Evolutionary conservation across 139 green algal genomes (phyloP), one percentile per base, ranked within the genome.

Genomic region (Spirogloea muscicola): DNA sequence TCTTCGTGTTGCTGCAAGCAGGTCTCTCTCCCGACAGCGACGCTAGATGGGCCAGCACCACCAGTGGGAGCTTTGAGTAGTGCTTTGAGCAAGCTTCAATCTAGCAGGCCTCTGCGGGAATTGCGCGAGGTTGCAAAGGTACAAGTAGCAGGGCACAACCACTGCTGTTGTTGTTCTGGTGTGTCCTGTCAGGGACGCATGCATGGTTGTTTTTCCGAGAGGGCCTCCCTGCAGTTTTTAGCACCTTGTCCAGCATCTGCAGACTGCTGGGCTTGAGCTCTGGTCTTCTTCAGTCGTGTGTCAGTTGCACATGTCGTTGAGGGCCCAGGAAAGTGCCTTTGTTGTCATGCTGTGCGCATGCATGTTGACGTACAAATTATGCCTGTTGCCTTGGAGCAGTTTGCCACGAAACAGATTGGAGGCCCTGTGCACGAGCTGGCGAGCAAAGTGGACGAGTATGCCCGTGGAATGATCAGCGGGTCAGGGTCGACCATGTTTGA

Each of bases 371-470:
- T 10, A 51, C 16, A 25, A 51, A 16, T 51, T 10, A 16, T 25
- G 10, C 13, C 10, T 51, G 43, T 51, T 51, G 43, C 43, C 34
- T 70, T 10, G 21, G 9, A 61, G 9, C 61, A 79, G 86, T 91
- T 88, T 13, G 83, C 97, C 29, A 97, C 91, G n/a, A 98, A 97
- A 87, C 90, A 96, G 78, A 87, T 99, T 76, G 93, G 93, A 0
- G 86, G 89, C 39, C 84, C 88, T 29, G 87, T 96, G 48, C 85
- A 90, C 68, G 90, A 95, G 70, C 87, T 94, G 1, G 97, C 93
- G 29, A 87, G 90, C 29, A 98, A 99, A 86, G 96, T 99, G 60
- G 95, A 98, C 64, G 95, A 98, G 88, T 99, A 99, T 76, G 94
- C 95, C 16, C 91, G 95, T 40, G 94, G 94, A 49, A 97, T 98